Evolutionary conservation across 495 filamentous ascomycete genomes (phyloP).

Genomic region (Cladorrhinum samala): DNA sequence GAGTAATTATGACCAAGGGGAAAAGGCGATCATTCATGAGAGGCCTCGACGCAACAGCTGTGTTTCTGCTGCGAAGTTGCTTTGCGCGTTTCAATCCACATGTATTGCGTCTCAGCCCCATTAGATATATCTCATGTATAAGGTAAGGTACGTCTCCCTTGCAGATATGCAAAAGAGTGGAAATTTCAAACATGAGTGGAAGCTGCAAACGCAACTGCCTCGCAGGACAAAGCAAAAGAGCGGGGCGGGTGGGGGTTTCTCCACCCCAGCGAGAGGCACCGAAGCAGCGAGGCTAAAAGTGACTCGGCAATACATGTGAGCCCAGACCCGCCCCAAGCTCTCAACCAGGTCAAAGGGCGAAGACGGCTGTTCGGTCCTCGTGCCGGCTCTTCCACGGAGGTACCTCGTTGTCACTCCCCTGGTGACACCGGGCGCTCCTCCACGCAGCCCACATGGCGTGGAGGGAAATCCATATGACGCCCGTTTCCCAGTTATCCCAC

Average conservation of each 20-base stretch:
- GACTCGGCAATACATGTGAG: slow-evolving; percentile 10
- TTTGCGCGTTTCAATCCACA: too few relatives aligned
- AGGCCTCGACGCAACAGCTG: too few relatives aligned
- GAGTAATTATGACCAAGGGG: too few relatives aligned
- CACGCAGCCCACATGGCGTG: slow-evolving; percentile 5
- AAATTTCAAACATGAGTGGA: too few relatives aligned
- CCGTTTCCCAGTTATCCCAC: neutral
- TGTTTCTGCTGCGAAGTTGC: too few relatives aligned
- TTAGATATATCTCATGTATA: too few relatives aligned
- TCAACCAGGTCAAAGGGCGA: slow-evolving; percentile 3
- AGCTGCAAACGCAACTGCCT: too few relatives aligned
- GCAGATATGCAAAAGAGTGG: too few relatives aligned
- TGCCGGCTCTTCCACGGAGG: slow-evolving; percentile 6
- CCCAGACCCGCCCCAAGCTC: neutral
- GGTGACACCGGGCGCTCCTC: neutral
- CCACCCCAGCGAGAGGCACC: slow-evolving; percentile 8
- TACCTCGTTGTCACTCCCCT: slow-evolving; percentile 11
- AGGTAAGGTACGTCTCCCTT: too few relatives aligned
- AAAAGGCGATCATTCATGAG: too few relatives aligned
- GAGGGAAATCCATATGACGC: slow-evolving; percentile 12
- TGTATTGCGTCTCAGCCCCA: too few relatives aligned
- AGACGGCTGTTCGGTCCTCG: slow-evolving; percentile 17
- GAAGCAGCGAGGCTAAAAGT: neutral
- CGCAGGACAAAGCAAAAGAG: too few relatives aligned
- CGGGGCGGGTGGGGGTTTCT: neutral